These are phyloP conservation scores for Schwanniomyces yamadae DNA, from an alignment of 805 yeast genomes.

Conservation along the genomic window DNA sequence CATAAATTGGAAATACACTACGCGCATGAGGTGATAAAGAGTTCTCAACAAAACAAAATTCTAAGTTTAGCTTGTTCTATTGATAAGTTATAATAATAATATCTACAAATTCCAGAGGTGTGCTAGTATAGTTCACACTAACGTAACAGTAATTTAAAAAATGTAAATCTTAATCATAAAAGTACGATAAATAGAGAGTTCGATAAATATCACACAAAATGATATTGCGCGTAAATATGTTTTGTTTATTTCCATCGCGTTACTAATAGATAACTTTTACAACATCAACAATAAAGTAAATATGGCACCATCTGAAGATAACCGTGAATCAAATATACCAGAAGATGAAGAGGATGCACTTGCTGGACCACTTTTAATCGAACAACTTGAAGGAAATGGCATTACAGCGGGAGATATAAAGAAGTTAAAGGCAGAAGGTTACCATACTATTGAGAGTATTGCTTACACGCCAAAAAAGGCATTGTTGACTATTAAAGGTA, in stretches of 20 bases:
- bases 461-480: conserved; percentile 91
- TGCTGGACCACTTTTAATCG: conserved; percentile 42
- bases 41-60: no score
- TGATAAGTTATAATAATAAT: no score
- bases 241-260: conserved; percentile 3
- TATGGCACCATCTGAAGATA: conserved; percentile 6
- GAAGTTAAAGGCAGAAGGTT: conserved; percentile 79
- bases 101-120: no score
- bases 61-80: no score
- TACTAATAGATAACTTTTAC: not conserved
- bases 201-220: not conserved
- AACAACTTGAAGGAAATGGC: conserved; percentile 73
- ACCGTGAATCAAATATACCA: conserved; percentile 1
- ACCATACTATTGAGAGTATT: conserved; percentile 85
- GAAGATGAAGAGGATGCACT: conserved; percentile 36
- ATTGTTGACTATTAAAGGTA: conserved; percentile 78
- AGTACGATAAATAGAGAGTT: no score
- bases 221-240: not conserved
- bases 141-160: no score
- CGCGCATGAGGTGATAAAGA: no score
- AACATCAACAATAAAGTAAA: not conserved
- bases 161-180: no score
- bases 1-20: no score
- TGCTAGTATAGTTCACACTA: no score
- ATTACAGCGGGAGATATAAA: conserved; percentile 75